phyloP scores from a whole-genome alignment of 2,329 filamentous ascomycete genomes.

The Alternaria brassicae region DNA sequence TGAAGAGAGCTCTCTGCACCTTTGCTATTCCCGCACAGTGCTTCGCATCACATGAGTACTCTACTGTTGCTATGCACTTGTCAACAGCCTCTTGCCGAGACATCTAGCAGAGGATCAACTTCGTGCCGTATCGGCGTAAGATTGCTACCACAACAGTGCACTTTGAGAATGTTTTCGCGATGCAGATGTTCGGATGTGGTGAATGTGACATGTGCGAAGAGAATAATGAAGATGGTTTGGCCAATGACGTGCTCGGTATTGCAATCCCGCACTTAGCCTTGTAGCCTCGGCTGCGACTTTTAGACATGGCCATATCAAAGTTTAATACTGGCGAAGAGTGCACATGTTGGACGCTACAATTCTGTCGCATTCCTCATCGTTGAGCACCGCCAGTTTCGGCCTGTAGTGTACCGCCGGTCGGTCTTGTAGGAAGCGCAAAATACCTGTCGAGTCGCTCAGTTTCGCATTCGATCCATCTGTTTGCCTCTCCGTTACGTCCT shows the following conservation, averaged over 20 bases:
- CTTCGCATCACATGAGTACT: not conserved
- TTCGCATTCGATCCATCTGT: not conserved
- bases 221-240: not conserved
- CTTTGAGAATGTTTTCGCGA: not conserved
- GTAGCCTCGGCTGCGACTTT: conserved; percentile 33
- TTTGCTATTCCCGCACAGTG: not conserved
- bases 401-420: conserved; percentile 4
- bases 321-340: conserved; percentile 20
- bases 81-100: not conserved
- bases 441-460: not conserved
- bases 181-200: not conserved
- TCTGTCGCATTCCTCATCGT: conserved; percentile 16
- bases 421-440: not conserved
- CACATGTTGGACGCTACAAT: conserved; percentile 15
- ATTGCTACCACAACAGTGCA: not conserved
- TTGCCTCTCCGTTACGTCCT: conserved; percentile 12
- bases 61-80: not conserved
- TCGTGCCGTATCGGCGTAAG: not conserved
- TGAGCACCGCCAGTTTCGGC: conserved; percentile 1
- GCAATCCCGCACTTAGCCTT: conserved; percentile 37
- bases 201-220: not conserved
- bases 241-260: conserved; percentile 35
- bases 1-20: not conserved
- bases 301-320: conserved; percentile 30
- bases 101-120: not conserved